These are phyloP conservation scores for Venturiaceae sp. DNA, from an alignment of 2,329 filamentous ascomycete genomes.

Conservation along the genomic window DNA sequence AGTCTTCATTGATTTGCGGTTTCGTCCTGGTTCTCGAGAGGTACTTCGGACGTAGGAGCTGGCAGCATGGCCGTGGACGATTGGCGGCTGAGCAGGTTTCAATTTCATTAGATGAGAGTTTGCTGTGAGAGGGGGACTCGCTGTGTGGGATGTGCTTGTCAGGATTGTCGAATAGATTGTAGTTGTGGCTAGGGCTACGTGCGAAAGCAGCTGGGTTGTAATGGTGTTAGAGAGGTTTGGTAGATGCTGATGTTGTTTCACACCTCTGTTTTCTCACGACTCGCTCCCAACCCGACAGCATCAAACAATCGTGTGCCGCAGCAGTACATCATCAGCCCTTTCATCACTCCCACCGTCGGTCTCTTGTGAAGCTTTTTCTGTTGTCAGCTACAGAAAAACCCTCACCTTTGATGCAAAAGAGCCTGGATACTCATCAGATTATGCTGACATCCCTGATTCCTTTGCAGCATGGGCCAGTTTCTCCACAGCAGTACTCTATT, in stretches of 20 bases:
- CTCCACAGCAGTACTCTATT: neutral
- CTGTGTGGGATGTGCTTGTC: too few species aligned
- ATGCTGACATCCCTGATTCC: neutral
- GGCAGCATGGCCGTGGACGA: too few species aligned
- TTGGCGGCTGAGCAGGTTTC: neutral
- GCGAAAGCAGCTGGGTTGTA: too few species aligned
- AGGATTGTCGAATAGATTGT: too few species aligned
- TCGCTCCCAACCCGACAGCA: neutral
- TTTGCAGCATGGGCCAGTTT: neutral
- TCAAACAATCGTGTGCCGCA: neutral
- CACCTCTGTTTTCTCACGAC: neutral
- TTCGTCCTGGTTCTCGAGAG: neutral
- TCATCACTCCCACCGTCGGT: neutral
- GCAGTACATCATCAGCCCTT: neutral
- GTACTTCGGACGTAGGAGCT: neutral
- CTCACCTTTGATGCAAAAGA: neutral
- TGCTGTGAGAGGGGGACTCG: too few species aligned
- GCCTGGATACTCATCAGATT: neutral
- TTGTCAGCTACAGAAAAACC: neutral
- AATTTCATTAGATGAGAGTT: neutral
- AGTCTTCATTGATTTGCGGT: too few species aligned
- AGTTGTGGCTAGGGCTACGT: too few species aligned
- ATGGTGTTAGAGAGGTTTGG: too few species aligned
- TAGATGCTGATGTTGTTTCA: neutral
- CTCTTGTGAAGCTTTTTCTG: neutral